Base-by-base conservation (phyloP, 2,329 filamentous ascomycete genomes). In the Gnomoniopsis sp. region DNA sequence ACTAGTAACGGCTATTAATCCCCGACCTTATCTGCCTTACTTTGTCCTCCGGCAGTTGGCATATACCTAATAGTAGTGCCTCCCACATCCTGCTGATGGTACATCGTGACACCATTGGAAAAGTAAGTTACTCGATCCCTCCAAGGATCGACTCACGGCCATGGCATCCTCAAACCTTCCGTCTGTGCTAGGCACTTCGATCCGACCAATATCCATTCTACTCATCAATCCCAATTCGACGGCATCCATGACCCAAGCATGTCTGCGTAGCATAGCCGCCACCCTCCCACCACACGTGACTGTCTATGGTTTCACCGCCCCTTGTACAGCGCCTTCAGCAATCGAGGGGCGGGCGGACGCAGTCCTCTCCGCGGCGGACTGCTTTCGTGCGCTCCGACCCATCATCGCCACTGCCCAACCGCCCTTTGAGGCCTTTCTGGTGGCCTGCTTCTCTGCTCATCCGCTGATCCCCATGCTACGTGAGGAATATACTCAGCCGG, bases 161-260 rank as follows among this genome's bases (percentile, higher is more conserved):
- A 22, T 46, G n/a, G 14, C 36, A 7, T 11, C 50, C 34, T 6
- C 41, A 44, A 23, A 14, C 3, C 54, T 60, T 12, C 53, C 47
- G 0, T 60, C 60, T 2, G 60, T 62, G 33, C 57, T 57, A 19
- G 60, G 60, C 22, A 43, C 49, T 4, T 55, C 46, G 2, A 60
- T 53, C 19, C 57, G 38, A 22, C 57, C 53, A 30, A 71, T 70
- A 60, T 72, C 65, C 57, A 80, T 86, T 59, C 76, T 87, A 43
- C 72, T 87, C 62, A 83, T 87, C 72, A 87, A 88, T 66, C 84
- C 85, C 21, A 87, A 87, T 69, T 84, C 82, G 12, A 84, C 80
- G 1, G 64, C 71, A 62, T 74, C 75, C 52, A 87, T 87, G 82
- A 87, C 84, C 22, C 72, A 80, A 36, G 76, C 75, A 46, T 81